A percentile compares a stretch with the other conserved stretches of the same genome.
phyloP scores from a whole-genome alignment of 208 protist species.

The Trypanosoma rangeli region DNA sequence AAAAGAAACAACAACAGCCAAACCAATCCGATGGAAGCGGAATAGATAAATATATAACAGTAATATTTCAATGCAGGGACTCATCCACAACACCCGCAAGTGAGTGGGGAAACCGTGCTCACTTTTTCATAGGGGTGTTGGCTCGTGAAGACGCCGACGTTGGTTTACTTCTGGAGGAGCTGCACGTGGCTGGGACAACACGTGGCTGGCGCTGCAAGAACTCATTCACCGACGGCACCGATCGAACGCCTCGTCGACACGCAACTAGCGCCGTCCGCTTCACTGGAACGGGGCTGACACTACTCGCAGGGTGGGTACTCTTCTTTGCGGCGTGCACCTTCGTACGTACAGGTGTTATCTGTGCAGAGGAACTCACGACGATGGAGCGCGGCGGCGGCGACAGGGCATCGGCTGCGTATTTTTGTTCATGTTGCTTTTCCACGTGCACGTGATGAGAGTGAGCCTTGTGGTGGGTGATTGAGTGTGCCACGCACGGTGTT shows the following conservation, averaged over 20 bases:
- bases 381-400: not conserved
- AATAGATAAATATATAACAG: too few relatives aligned
- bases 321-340: not conserved
- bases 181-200: not conserved
- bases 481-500: not conserved
- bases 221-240: slow-evolving; percentile 4
- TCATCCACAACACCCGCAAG: not conserved
- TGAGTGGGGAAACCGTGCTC: not conserved
- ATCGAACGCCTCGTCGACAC: not conserved
- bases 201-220: not conserved
- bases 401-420: not conserved
- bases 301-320: slow-evolving; percentile 4
- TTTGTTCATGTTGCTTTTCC: not conserved
- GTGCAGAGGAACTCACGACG: not conserved
- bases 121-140: not conserved
- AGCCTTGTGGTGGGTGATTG: not conserved
- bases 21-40: too few relatives aligned
- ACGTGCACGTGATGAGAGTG: too few relatives aligned
- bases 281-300: slow-evolving; percentile 12
- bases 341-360: not conserved
- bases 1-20: not conserved
- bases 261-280: slow-evolving; percentile 2
- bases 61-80: too few relatives aligned
- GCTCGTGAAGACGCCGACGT: not conserved
- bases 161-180: not conserved